Percentiles rank a stretch among this genome's conserved stretches.
Conservation (phyloP, 2,329 filamentous ascomycete genomes). For the Fusarium sp. region DNA sequence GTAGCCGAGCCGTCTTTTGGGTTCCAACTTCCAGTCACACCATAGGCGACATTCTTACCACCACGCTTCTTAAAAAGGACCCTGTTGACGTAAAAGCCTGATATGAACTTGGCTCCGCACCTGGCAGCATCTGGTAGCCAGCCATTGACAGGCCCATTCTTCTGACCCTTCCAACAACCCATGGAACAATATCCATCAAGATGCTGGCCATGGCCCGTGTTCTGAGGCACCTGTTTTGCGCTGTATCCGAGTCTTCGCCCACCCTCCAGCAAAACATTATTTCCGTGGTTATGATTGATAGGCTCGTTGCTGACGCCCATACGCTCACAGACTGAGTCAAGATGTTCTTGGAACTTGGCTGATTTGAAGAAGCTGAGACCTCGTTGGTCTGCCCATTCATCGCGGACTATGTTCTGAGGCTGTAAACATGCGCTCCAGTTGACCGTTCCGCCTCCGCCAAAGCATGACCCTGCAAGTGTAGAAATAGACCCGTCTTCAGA, state of each 20-base stretch:
- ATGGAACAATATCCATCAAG: neutral
- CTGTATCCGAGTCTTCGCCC: neutral
- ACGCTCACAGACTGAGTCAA: neutral
- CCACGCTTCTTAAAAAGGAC: neutral
- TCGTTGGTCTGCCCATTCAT: neutral
- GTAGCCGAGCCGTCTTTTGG: neutral
- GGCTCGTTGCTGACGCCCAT: neutral
- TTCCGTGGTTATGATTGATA: neutral
- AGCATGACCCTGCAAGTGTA: neutral
- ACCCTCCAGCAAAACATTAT: neutral
- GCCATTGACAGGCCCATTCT: neutral
- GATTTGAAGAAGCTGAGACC: neutral
- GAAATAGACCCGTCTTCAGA: neutral
- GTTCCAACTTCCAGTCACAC: neutral
- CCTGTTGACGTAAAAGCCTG: neutral
- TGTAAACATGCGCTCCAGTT: neutral
- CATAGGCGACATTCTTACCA: neutral
- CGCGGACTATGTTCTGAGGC: neutral
- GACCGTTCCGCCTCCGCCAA: neutral
- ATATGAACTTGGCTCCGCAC: neutral
- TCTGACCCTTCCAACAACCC: neutral
- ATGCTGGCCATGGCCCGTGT: neutral
- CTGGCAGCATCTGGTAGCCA: neutral
- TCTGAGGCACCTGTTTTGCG: neutral
- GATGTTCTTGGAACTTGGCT: neutral